Evolutionary conservation across 345 rosid genomes (phyloP), one percentile per base, ranked within the genome.

Genomic region (Schrenkiella parvula): DNA sequence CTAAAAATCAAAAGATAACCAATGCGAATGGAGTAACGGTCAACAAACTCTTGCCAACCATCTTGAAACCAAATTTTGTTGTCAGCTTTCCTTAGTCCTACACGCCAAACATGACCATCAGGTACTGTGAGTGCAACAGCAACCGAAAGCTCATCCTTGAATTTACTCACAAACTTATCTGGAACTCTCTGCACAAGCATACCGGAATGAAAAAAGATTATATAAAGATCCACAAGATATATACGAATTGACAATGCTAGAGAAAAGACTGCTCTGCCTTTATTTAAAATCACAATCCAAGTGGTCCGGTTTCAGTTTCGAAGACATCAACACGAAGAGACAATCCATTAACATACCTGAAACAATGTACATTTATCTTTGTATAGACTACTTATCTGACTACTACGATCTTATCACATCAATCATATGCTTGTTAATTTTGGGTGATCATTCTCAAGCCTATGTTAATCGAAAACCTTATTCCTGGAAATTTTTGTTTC

Each of bases 21-120:
- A 75, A 84, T 77, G 62, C 85, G 83, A 37, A 92, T 88, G 42
- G 81, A 74, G 80, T 85, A 88, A 28, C 88, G 88, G 57, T 89
- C 92, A 21, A 92, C 84, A 74, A 92, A 89, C 71, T 86, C 91
- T 75, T 84, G 89, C 98, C 96, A 92, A 53, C 89, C 91, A 42
- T 88, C 89, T 73, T 81, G 80, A 71, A 92, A 88, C 96, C 95
- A 92, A 55, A 85, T 71, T 79, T 84, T 89, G 80, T 83, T 80
- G 28, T 88, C 88, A 54, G 73, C 79, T 85, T 85, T 92, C 75
- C 76, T 81, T 67, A 92, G 82, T 69, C 96, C 96, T 54, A 89
- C 84, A 39, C 84, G 89, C 77, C 89, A 92, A 69, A 83, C 83
- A 70, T 75, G 86, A 81, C 95, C 90, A 73, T 80, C 88, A 28